Conservation (phyloP, 2,329 filamentous ascomycete genomes). For the Phaeomoniella chlamydospora region DNA sequence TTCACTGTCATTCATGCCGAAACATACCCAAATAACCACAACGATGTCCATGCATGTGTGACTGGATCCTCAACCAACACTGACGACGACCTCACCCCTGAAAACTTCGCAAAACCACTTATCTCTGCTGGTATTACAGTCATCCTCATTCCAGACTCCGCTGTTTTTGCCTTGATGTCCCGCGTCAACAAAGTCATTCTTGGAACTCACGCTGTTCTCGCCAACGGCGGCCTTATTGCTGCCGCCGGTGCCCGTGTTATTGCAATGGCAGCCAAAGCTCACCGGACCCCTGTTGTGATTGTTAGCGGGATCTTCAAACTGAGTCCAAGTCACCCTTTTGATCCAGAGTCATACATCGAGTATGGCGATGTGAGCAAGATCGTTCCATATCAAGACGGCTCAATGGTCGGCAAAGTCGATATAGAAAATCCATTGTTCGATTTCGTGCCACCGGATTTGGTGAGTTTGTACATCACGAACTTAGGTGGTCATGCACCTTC, state of each 20-base stretch:
- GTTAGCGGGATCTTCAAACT: constrained; percentile 88
- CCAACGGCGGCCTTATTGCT: constrained; percentile 74
- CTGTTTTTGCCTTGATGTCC: constrained; percentile 87
- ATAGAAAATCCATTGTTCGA: constrained; percentile 70
- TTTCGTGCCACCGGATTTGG: constrained; percentile 60
- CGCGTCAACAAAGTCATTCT: constrained; percentile 91
- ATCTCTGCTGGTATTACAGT: constrained; percentile 65
- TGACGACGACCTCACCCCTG: constrained; percentile 32
- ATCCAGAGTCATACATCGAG: constrained; percentile 70
- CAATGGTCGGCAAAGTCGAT: constrained; percentile 62
- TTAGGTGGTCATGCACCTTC: constrained; percentile 50
- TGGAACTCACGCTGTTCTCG: constrained; percentile 72
- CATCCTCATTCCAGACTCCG: constrained; percentile 70
- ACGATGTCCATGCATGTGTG: constrained; percentile 46
- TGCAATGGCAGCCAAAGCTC: constrained; percentile 68
- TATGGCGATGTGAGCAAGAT: constrained; percentile 69
- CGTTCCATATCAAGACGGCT: constrained; percentile 63
- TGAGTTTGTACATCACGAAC: constrained; percentile 74
- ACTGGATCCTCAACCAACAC: constrained; percentile 35
- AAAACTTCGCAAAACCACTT: constrained; percentile 59
- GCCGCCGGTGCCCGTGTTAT: constrained; percentile 73
- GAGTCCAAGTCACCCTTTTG: constrained; percentile 75
- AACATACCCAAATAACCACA: constrained; percentile 54
- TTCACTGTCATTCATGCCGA: constrained; percentile 83
- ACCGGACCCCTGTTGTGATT: constrained; percentile 73